Conservation (phyloP, 2,329 filamentous ascomycete species). For the Pseudogymnoascus destructans region DNA sequence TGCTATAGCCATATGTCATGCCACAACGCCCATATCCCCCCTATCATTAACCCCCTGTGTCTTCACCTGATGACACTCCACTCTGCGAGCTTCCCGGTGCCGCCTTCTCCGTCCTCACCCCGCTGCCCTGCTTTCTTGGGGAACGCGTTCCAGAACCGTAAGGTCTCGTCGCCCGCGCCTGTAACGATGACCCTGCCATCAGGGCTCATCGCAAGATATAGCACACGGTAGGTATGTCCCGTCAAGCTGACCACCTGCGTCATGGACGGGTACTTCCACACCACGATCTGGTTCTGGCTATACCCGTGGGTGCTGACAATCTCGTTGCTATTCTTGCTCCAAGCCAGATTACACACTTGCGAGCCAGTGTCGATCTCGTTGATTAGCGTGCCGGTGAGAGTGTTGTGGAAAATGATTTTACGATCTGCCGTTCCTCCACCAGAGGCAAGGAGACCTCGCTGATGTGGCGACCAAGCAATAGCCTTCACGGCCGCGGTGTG, state of each 20-base stretch:
- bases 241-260: constrained; percentile 90
- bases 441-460: constrained; percentile 84
- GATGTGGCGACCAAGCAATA: constrained; percentile 95
- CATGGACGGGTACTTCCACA: constrained; percentile 99
- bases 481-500: constrained; percentile 95
- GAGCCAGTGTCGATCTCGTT: constrained; percentile 93
- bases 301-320: constrained; percentile 96
- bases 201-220: constrained; percentile 95
- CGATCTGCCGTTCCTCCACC: constrained; percentile 92
- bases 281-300: constrained; percentile 95
- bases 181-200: constrained; percentile 91
- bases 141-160: constrained; percentile 96
- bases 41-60: not conserved
- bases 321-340: constrained; percentile 96
- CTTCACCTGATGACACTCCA: constrained; percentile 69
- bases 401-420: constrained; percentile 97
- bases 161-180: constrained; percentile 87
- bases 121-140: constrained; percentile 61
- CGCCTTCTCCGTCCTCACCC: constrained; percentile 51
- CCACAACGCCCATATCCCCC: constrained; percentile 4
- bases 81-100: constrained; percentile 52
- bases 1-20: not conserved
- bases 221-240: constrained; percentile 88
- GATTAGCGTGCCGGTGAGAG: constrained; percentile 62
- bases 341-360: constrained; percentile 96